Evolutionary conservation across 176 grass and related monocot genomes (phyloP), one percentile per base, ranked within the genome.

Genomic region (Tuctoria greenei): DNA sequence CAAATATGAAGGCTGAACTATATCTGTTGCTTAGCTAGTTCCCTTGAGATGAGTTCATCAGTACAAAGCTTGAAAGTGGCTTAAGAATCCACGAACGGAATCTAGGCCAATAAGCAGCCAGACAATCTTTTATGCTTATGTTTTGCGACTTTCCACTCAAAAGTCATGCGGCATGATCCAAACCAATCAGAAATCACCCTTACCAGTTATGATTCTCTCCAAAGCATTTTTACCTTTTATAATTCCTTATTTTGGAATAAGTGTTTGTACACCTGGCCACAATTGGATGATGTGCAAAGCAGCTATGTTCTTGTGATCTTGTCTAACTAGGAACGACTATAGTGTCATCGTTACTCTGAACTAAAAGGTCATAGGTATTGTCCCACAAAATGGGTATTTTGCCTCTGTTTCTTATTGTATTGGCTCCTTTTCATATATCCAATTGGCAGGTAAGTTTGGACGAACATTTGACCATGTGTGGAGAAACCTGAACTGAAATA

Each of bases 401-500:
- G 10, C 28, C 25, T 73, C 23, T 51, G 59, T 36, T 60, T 67
- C 31, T 12, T 52, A 45, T 66, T 4, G 6, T 16, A 62, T 51
- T 28, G 49, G 23, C 18, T 67, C 41, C 26, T 47, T 71, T 85
- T 66, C 20, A 24, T 62, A 44, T 57, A 51, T 74, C 78, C 6
- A 44, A 72, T 54, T 37, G 62, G 23, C 8, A 60, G 35, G 20
- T 69, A 41, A 41, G 41, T 10, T 52, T 73, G 5, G 25, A 7
- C 51, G 35, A 36, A 61, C 7, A 23, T 55, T 74, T 74, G 38
- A 54, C 54, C 57, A 49, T 5, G 0, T 61, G 16, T 62, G 54
- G 23, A 17, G 28, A 51, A 40, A 16, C 58, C 40, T 80, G 24
- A 80, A 42, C 55, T 82, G 60, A 89, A 61, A 56, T 86, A 25